Evolutionary conservation across 2,329 filamentous ascomycete genomes (phyloP).

Genomic region (Colletotrichum lindemuthianum): DNA sequence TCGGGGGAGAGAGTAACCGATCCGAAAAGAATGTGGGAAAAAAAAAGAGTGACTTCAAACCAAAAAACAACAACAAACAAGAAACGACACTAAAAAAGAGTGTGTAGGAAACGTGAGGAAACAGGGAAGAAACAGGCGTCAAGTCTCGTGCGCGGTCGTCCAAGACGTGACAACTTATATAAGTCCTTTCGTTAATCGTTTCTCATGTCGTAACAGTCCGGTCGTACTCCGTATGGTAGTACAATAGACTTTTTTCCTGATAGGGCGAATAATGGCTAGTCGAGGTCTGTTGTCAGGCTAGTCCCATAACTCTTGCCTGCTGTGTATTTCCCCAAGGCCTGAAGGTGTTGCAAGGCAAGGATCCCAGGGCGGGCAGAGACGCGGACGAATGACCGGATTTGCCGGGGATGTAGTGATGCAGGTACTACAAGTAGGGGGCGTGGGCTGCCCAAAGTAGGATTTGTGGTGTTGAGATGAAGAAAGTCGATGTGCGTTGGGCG

Average conservation of each 20-base stretch:
- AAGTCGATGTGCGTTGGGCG: slow-evolving; percentile 11
- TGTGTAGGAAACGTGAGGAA: slow-evolving; percentile 24
- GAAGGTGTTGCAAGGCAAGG: too few species aligned
- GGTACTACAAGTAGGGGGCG: too few species aligned
- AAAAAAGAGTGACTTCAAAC: slow-evolving; percentile 14
- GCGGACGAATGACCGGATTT: too few species aligned
- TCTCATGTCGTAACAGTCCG: slow-evolving; percentile 5
- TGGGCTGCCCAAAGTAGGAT: too few species aligned
- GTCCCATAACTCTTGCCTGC: too few species aligned
- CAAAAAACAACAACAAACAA: slow-evolving; percentile 4
- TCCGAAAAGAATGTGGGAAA: slow-evolving; percentile 17
- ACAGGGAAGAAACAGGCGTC: background rate
- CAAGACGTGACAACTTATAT: slow-evolving; percentile 19
- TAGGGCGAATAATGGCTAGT: too few species aligned
- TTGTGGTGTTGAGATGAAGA: slow-evolving; percentile 1
- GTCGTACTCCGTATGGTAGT: background rate
- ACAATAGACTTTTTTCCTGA: slow-evolving; percentile 14
- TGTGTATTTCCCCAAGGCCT: too few species aligned
- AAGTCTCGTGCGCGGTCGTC: slow-evolving; percentile 15
- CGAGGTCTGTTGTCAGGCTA: too few species aligned
- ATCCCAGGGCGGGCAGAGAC: too few species aligned
- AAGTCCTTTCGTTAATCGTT: background rate
- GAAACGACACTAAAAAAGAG: slow-evolving; percentile 22
- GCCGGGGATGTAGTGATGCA: too few species aligned
- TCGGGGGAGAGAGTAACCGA: slow-evolving; percentile 24